Evolutionary conservation across 73 alveolate species (phyloP), one percentile per base, ranked within the genome.

Genomic region (Uronychia binucleata): DNA sequence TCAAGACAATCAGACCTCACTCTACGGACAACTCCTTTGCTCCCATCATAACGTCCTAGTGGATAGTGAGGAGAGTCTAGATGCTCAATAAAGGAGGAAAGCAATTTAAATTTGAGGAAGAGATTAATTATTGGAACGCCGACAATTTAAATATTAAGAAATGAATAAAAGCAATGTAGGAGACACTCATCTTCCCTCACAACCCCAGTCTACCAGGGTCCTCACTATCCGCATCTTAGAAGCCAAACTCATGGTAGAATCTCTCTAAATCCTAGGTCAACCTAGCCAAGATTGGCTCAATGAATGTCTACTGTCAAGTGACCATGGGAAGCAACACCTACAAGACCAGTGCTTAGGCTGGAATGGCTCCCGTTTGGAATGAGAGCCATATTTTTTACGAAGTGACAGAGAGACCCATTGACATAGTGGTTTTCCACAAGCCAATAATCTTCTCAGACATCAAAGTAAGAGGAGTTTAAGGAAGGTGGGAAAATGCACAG

Each of bases 401-500:
- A 46, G 19, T 19, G 5, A 46, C 67, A 11, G 67, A 46, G 19
- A 5, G 67, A 11, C 67, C 67, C 19, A 46, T 46, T 46, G 67
- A 46, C 5, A 46, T 46, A 5, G 19, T 19, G 5, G 67, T 46
- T 19, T 46, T 46, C 67, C 67, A 46, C 19, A 46, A 46, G 67
- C 19, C 67, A 46, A 5, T 46, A 46, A 5, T 46, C 67, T 46
- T 46, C 19, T 46, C 67, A 46, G 67, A 46, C 67, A 46, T 46
- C 67, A 46, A 46, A 19, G 67, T 46, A 46, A 46, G n/a, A 11
- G 5, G 5, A 46, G 67, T 46, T 46, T 11, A 46, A 5, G 19
- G 67, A 46, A 46, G 67, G 67, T 46, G 67, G 67, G 67, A 46
- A 46, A 46, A 46, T 46, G 67, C 67, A 46, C 19, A 46, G 67